phyloP scores from a whole-genome alignment of 495 filamentous ascomycete species.

The Penicillium tannophilum region DNA sequence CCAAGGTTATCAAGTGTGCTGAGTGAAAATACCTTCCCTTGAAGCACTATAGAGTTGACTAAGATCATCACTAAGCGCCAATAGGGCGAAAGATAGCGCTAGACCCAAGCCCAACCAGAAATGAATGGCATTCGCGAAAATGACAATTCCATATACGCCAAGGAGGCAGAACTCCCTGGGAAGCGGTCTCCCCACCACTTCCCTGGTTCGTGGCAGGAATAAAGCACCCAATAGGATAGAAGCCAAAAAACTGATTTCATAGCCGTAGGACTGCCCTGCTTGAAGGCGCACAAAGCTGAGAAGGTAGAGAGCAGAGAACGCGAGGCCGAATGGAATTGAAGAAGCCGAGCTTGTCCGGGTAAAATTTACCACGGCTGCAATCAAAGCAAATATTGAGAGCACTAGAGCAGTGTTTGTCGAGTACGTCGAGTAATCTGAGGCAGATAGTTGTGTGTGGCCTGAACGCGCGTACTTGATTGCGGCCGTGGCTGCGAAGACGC shows the following conservation, averaged over 20 bases:
- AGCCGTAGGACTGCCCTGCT: not conserved
- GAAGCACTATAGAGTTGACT: no score
- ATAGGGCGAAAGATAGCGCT: not conserved
- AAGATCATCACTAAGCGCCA: not conserved
- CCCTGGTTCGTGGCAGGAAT: not conserved
- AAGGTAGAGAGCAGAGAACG: not conserved
- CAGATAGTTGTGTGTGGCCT: not conserved
- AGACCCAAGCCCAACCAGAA: not conserved
- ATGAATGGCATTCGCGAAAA: not conserved
- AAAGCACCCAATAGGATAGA: not conserved
- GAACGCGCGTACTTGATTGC: not conserved
- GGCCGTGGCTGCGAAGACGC: not conserved
- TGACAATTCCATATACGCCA: not conserved
- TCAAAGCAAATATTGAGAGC: not conserved
- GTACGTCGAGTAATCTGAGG: not conserved
- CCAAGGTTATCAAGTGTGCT: no score
- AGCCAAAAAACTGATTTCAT: not conserved
- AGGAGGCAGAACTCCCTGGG: not conserved
- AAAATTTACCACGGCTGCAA: not conserved
- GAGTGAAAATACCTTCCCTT: no score
- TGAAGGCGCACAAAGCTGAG: not conserved
- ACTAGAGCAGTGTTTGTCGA: not conserved
- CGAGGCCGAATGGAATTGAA: not conserved
- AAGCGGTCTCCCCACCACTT: not conserved
- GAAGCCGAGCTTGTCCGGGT: not conserved